phyloP scores from a whole-genome alignment of 495 filamentous ascomycete genomes.

The Daldinia loculata region DNA sequence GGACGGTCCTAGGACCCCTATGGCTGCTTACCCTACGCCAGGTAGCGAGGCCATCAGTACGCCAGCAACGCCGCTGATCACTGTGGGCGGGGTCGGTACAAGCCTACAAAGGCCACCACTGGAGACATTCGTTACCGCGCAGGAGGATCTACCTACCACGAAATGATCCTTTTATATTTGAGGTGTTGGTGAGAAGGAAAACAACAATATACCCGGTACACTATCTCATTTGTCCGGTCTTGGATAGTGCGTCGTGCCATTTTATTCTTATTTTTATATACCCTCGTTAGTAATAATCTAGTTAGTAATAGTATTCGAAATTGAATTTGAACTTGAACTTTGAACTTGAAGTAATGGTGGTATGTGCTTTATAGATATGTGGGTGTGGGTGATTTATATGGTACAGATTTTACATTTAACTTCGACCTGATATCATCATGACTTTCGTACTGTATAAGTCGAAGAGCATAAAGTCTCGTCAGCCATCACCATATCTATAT shows the following conservation, averaged over 20 bases:
- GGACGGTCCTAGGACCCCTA: neutral
- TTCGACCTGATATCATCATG: neutral
- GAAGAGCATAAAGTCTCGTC: neutral
- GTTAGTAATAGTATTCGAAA: conserved; percentile 21
- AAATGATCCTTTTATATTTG: conserved; percentile 20
- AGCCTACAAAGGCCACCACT: conserved; percentile 44
- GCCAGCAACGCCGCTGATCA: conserved; percentile 16
- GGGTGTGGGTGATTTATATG: conserved; percentile 18
- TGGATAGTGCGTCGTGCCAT: conserved; percentile 16
- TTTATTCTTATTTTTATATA: conserved; percentile 31
- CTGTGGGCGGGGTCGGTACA: neutral
- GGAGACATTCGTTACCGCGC: conserved; percentile 56
- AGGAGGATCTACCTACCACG: conserved; percentile 44
- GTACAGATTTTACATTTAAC: conserved; percentile 17
- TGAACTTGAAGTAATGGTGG: neutral
- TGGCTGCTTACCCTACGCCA: neutral
- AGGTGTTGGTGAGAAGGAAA: conserved; percentile 10
- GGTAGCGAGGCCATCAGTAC: neutral
- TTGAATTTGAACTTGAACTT: conserved; percentile 6
- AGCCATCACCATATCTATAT: neutral
- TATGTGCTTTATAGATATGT: conserved; percentile 11
- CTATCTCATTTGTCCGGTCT: conserved; percentile 29
- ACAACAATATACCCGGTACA: conserved; percentile 38
- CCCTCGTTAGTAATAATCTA: conserved; percentile 28
- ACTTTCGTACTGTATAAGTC: neutral